Evolutionary conservation across 1,284 basidiomycete genomes (phyloP), one percentile per base, ranked within the genome.

Genomic region (Phellopilus nigrolimitatus): DNA sequence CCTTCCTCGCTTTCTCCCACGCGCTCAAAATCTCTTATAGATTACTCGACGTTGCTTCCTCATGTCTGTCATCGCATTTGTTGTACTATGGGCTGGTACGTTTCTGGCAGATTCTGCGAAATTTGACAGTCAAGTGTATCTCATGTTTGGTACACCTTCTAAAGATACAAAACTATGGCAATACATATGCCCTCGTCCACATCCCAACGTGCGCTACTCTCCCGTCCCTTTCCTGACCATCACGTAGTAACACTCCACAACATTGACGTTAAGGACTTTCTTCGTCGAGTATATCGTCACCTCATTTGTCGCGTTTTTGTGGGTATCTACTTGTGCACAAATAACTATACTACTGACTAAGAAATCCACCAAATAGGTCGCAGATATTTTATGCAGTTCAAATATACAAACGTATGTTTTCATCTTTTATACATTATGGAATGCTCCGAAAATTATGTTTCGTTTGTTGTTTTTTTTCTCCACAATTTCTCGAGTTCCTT

Each of bases 161-260:
- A 1, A 28, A 52, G 50, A 45, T 52, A n/a, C 17, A 52, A 40
- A 52, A 52, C 33, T 52, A 46, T 28, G 50, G 50, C 17, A 52
- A 52, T 21, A 12, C 34, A 4, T 21, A 15, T 3, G 19, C 9
- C 41, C n/a, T 13, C 31, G 6, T 30, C 49, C 25, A 25, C n/a
- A 41, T 50, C 28, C 30, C 28, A 9, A 15, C 12, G 3, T 21
- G n/a, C 15, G 9, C 22, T 42, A 21, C 9, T 2, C 17, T n/a
- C n/a, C 15, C 1, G 17, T 30, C 30, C 17, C 12, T 17, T 30
- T 41, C 1, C 38, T 31, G 17, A n/a, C n/a, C n/a, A n/a, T n/a
- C n/a, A n/a, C n/a, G n/a, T n/a, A n/a, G n/a, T n/a, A n/a, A n/a
- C n/a, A n/a, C n/a, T n/a, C n/a, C n/a, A n/a, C n/a, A n/a, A n/a